Conservation (phyloP, 768 basidiomycete species). For the Termitomyces bulborhizus region DNA sequence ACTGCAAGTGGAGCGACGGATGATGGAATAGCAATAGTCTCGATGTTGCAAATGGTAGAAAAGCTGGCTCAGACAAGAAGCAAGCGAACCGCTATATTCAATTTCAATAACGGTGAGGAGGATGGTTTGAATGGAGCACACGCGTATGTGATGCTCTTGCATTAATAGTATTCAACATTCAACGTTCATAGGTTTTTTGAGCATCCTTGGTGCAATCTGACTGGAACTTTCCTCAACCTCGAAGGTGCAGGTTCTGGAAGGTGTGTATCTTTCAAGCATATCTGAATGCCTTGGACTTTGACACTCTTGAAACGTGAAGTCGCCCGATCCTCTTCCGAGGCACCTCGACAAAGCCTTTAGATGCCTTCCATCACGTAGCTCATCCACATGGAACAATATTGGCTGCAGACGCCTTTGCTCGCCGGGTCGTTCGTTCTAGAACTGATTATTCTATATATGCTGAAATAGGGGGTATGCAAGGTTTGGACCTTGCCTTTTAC, state of each 20-base stretch:
- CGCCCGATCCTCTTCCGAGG: conserved; percentile 74
- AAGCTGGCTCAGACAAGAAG: conserved; percentile 27
- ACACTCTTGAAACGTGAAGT: conserved; percentile 24
- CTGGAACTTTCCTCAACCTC: conserved; percentile 69
- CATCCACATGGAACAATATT: conserved; percentile 73
- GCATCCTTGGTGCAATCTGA: conserved; percentile 69
- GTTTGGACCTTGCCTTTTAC: conserved; percentile 79
- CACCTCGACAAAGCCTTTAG: conserved; percentile 52
- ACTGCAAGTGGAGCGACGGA: conserved; percentile 73
- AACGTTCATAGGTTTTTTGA: conserved; percentile 47
- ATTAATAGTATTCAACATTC: not conserved
- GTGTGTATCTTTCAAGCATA: conserved; percentile 26
- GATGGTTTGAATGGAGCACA: conserved; percentile 70
- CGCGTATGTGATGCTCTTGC: conserved; percentile 28
- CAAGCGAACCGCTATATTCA: conserved; percentile 63
- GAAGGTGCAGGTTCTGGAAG: conserved; percentile 80
- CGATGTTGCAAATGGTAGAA: conserved; percentile 37
- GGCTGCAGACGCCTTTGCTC: conserved; percentile 62
- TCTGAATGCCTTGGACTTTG: not conserved
- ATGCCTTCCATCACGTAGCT: conserved; percentile 45
- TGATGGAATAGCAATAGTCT: conserved; percentile 27
- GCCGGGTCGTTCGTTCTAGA: conserved; percentile 56
- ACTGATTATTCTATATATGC: conserved; percentile 73
- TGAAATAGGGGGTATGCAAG: conserved; percentile 36
- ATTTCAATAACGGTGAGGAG: conserved; percentile 85